Percentiles rank a stretch among this genome's conserved stretches.
Evolutionary conservation across 2,329 filamentous ascomycete genomes (phyloP).

Genomic region (Scorias spongiosa): DNA sequence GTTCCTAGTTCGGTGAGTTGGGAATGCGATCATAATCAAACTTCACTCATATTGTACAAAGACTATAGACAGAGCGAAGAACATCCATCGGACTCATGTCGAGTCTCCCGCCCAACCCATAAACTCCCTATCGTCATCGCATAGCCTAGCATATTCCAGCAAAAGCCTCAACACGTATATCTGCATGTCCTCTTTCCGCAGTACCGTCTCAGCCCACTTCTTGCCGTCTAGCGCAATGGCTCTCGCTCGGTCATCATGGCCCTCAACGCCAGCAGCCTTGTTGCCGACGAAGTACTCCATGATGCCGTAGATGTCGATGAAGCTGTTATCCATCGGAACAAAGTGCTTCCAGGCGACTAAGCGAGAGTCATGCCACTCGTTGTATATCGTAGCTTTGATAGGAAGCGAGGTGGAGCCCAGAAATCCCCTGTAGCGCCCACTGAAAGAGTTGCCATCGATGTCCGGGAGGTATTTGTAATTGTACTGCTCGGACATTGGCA

Average conservation of each 20-base stretch:
- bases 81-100: background rate
- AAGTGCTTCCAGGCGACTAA: slow-evolving; percentile 68
- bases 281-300: slow-evolving; percentile 57
- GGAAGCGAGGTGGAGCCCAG: slow-evolving; percentile 53
- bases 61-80: too few relatives aligned
- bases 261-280: slow-evolving; percentile 13
- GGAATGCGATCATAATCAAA: too few relatives aligned
- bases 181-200: slow-evolving; percentile 59
- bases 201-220: slow-evolving; percentile 51
- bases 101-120: slow-evolving; percentile 24
- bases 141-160: slow-evolving; percentile 29
- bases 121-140: slow-evolving; percentile 25
- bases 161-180: slow-evolving; percentile 50
- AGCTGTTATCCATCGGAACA: slow-evolving; percentile 63
- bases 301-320: slow-evolving; percentile 55
- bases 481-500: slow-evolving; percentile 29
- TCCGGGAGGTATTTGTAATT: slow-evolving; percentile 56
- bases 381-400: slow-evolving; percentile 64
- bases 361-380: slow-evolving; percentile 61
- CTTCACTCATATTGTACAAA: too few relatives aligned
- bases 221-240: slow-evolving; percentile 51
- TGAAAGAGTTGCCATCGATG: slow-evolving; percentile 50
- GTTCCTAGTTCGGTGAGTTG: too few relatives aligned
- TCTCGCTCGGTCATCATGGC: slow-evolving; percentile 42
- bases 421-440: slow-evolving; percentile 34